Evolutionary conservation across 73 alveolate species (phyloP).

Genomic region (Tetrahymena thermophila): DNA sequence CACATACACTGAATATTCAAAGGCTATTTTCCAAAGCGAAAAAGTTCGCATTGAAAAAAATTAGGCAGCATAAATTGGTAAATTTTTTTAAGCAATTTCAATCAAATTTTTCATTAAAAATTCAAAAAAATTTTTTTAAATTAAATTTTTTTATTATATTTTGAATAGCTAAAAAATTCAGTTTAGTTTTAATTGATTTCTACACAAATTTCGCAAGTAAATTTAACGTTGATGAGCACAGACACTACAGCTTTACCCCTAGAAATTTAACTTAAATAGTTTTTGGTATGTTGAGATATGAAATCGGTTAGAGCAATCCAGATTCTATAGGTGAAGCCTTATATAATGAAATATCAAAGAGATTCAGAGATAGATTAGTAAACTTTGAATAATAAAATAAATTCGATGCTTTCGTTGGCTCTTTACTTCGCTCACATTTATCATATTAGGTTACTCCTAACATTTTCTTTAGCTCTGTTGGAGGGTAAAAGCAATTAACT

Average conservation of each 20-base stretch:
- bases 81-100: background rate
- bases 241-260: conserved; percentile 98
- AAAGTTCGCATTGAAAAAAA: conserved; percentile 30
- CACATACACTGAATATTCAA: conserved; percentile 78
- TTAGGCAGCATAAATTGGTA: conserved; percentile 31
- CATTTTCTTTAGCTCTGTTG: conserved; percentile 15
- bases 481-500: conserved; percentile 39
- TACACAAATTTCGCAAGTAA: conserved; percentile 71
- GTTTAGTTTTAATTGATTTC: conserved; percentile 87
- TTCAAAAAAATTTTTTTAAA: background rate
- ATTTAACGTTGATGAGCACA: conserved; percentile 96
- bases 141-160: too few species aligned
- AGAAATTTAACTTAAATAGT: conserved; percentile 94
- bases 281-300: conserved; percentile 93
- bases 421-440: background rate
- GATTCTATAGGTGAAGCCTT: conserved; percentile 71
- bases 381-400: conserved; percentile 76
- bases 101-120: background rate
- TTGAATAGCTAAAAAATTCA: conserved; percentile 56
- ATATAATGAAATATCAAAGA: conserved; percentile 93
- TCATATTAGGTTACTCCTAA: background rate
- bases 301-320: conserved; percentile 68
- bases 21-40: conserved; percentile 57
- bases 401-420: conserved; percentile 55
- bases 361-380: conserved; percentile 95